Base-by-base conservation (phyloP, 2,329 filamentous ascomycete species). In the Neofusicoccum kwambonambiense region DNA sequence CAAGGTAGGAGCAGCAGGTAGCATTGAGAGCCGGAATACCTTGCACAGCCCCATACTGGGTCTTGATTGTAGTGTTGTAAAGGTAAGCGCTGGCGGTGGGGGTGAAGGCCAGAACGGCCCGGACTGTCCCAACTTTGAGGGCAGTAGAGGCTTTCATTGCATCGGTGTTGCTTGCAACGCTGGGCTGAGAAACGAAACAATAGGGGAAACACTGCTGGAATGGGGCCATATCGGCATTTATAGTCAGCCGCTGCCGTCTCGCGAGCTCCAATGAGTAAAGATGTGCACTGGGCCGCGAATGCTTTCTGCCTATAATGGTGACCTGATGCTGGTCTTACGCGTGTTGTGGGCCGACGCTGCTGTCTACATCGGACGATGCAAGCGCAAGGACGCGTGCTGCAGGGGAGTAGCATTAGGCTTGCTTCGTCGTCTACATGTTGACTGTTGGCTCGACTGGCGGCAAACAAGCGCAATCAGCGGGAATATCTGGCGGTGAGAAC, bases 1-100 rank as follows among this genome's bases (percentile, higher is more conserved):
- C 17, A 11, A 56, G 34, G 51, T 56, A 37, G 51, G 51, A 56
- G 34, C 51, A 56, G 51, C 51, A 56, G 34, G 51, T 56, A 17
- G 51, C 31, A 15, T 56, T 56, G 31, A 56, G 51, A 13, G 51
- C 51, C 15, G 51, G 51, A 9, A 56, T 41, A 1, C 51, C 51
- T 15, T 56, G 51, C 15, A 56, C 37, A 3, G 51, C 51, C 1
- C 51, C 51, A 13, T 56, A 56, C 51, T 56, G 34, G 51, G 51
- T 56, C 6, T 17, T 17, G 34, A 56, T 56, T 6, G 51, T 56
- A 2, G 34, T 19, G 51, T 56, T 37, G 51, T 56, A 56, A 22
- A 56, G 51, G 27, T 56, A 56, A 34, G 31, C 51, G 37, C 37
- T 41, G 31, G 34, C 51, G 31, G 27, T 19, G 11, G 34, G 37